A percentile compares a stretch with the other conserved stretches of the same genome.
Conservation (phyloP, 345 rosid genomes). For the Acer yangbiense region DNA sequence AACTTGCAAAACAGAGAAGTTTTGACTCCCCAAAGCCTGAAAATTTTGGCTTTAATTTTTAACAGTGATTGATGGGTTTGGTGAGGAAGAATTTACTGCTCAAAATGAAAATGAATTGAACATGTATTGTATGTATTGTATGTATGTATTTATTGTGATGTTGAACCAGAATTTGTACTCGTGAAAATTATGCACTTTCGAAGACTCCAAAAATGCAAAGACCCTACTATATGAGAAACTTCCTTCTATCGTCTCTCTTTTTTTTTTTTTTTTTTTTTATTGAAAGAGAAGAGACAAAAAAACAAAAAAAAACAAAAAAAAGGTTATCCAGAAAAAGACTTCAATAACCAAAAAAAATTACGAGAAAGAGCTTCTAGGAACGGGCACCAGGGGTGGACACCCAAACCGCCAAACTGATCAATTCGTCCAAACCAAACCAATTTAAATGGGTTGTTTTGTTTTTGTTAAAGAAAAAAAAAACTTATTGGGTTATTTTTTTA, state of each 20-base stretch:
- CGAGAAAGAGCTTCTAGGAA: too few species aligned
- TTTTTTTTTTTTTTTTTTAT: too few species aligned
- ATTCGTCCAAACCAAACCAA: too few species aligned
- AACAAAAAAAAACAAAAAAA: too few species aligned
- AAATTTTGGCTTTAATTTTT: background rate
- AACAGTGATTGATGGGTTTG: background rate
- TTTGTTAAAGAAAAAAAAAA: too few species aligned
- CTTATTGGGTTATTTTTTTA: too few species aligned
- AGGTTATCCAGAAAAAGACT: background rate
- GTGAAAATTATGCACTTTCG: background rate
- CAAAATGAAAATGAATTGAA: background rate
- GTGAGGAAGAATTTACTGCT: background rate
- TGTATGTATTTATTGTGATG: too few species aligned
- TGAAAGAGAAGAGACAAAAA: too few species aligned
- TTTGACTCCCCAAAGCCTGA: background rate
- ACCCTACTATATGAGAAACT: background rate
- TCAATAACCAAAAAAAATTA: too few species aligned
- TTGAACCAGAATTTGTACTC: background rate
- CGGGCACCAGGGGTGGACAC: too few species aligned
- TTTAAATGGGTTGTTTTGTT: too few species aligned
- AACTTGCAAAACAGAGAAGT: background rate
- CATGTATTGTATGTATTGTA: background rate
- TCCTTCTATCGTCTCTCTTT: background rate
- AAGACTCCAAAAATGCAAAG: background rate
- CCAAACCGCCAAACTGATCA: too few species aligned